Evolutionary conservation across 176 grass and related monocot species (phyloP).

Genomic region (Ensete glaucum): DNA sequence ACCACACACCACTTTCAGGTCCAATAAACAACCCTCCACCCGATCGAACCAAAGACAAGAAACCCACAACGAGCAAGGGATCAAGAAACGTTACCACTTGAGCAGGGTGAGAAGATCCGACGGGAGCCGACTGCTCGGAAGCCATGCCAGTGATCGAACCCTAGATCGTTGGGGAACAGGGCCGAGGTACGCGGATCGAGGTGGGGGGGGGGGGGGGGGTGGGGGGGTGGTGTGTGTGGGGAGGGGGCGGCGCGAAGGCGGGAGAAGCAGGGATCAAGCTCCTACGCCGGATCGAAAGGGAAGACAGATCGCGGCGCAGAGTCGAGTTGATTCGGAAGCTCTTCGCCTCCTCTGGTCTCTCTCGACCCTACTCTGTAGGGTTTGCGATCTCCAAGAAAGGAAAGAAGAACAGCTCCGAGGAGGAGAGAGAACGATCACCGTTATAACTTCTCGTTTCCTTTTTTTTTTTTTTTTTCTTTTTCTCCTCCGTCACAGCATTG

Average conservation of each 20-base stretch:
- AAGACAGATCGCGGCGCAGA: background rate
- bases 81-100: conserved; percentile 45
- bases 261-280: background rate
- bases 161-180: too few relatives aligned
- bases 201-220: too few relatives aligned
- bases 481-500: background rate
- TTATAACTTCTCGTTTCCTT: background rate
- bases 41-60: conserved; percentile 3
- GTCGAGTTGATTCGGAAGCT: background rate
- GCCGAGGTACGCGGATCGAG: too few relatives aligned
- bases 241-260: too few relatives aligned
- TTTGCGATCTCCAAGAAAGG: background rate
- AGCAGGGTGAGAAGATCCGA: conserved; percentile 38
- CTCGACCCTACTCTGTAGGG: background rate
- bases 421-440: background rate
- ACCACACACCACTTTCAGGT: conserved; percentile 21
- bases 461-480: background rate
- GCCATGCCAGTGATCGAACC: conserved; percentile 29
- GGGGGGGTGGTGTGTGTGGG: too few relatives aligned
- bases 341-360: background rate
- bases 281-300: background rate
- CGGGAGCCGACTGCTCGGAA: conserved; percentile 27
- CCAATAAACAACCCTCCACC: background rate
- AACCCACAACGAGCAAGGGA: background rate
- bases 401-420: background rate